Evolutionary conservation across 208 protist genomes (phyloP).

Genomic region (Leishmania arabica): DNA sequence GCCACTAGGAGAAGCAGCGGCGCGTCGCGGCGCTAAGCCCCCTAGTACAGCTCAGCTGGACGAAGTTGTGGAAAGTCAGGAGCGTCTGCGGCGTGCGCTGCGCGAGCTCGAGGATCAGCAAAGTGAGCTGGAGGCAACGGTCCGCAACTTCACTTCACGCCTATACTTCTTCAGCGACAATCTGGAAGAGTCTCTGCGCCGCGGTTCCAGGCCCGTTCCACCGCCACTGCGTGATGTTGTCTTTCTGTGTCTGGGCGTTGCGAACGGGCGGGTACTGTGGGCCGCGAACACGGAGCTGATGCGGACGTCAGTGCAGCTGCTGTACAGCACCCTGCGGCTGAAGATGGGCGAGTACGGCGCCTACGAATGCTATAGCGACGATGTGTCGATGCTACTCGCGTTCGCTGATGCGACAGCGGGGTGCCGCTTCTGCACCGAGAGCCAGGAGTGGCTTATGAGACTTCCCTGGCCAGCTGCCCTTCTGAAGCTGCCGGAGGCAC

Average conservation of each 20-base stretch:
- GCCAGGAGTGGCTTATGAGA: slow-evolving; percentile 76
- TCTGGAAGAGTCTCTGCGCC: slow-evolving; percentile 55
- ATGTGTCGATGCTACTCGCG: slow-evolving; percentile 75
- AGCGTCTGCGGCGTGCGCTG: slow-evolving; percentile 66
- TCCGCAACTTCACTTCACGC: slow-evolving; percentile 44
- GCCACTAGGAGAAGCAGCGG: not conserved
- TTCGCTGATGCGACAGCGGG: slow-evolving; percentile 72
- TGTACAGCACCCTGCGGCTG: slow-evolving; percentile 69
- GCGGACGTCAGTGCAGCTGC: slow-evolving; percentile 56
- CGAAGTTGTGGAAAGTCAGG: slow-evolving; percentile 50
- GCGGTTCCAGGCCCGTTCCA: slow-evolving; percentile 26
- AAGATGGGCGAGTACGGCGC: slow-evolving; percentile 84
- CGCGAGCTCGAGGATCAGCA: slow-evolving; percentile 62
- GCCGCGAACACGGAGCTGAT: slow-evolving; percentile 56
- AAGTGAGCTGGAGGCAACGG: slow-evolving; percentile 36
- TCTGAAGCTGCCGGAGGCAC: slow-evolving; percentile 36
- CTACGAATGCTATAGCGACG: slow-evolving; percentile 89
- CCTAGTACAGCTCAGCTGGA: slow-evolving; percentile 22
- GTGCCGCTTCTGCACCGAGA: slow-evolving; percentile 81
- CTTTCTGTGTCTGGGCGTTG: slow-evolving; percentile 75
- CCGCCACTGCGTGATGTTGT: slow-evolving; percentile 67
- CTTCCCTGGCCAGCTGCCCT: slow-evolving; percentile 78
- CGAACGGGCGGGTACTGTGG: slow-evolving; percentile 64
- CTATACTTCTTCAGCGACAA: slow-evolving; percentile 89
- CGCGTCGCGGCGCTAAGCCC: not conserved